Conservation (phyloP, 768 basidiomycete species). For the Boletus patriciae region DNA sequence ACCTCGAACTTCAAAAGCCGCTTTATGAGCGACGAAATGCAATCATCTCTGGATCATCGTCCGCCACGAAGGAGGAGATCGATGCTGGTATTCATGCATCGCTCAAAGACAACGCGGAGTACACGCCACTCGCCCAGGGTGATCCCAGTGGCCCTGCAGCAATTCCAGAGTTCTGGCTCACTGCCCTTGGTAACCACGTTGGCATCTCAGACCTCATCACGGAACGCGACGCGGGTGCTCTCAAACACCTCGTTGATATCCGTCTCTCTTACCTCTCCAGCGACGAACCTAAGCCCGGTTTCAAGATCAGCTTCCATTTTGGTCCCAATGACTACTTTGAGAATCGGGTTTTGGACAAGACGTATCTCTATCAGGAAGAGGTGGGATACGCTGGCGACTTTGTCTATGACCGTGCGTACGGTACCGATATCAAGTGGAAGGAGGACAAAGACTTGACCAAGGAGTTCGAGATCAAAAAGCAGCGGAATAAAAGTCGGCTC, state of each 20-base stretch:
- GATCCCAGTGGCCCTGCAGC: conserved; percentile 39
- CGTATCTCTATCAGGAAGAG: conserved; percentile 90
- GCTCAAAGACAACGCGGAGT: conserved; percentile 72
- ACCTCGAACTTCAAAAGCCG: conserved; percentile 74
- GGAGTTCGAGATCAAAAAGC: conserved; percentile 98
- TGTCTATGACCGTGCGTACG: conserved; percentile 91
- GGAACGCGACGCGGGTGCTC: conserved; percentile 84
- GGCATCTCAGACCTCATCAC: conserved; percentile 87
- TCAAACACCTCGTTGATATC: conserved; percentile 81
- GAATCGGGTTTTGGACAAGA: conserved; percentile 83
- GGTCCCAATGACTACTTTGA: conserved; percentile 83
- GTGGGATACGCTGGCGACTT: conserved; percentile 97
- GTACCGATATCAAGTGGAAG: conserved; percentile 94
- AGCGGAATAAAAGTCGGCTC: conserved; percentile 91
- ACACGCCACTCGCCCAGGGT: conserved; percentile 60
- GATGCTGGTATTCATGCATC: conserved; percentile 73
- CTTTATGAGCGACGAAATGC: conserved; percentile 83
- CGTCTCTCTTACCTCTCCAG: conserved; percentile 71
- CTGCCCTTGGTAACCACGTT: conserved; percentile 89
- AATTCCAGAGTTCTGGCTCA: conserved; percentile 98
- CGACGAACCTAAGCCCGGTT: conserved; percentile 77
- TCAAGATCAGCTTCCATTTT: conserved; percentile 87
- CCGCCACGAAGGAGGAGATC: conserved; percentile 80
- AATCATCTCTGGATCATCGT: conserved; percentile 76
- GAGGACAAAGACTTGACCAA: conserved; percentile 97